Evolutionary conservation across 2,329 filamentous ascomycete species (phyloP).

Genomic region (Pseudophaeomoniella oleicola): DNA sequence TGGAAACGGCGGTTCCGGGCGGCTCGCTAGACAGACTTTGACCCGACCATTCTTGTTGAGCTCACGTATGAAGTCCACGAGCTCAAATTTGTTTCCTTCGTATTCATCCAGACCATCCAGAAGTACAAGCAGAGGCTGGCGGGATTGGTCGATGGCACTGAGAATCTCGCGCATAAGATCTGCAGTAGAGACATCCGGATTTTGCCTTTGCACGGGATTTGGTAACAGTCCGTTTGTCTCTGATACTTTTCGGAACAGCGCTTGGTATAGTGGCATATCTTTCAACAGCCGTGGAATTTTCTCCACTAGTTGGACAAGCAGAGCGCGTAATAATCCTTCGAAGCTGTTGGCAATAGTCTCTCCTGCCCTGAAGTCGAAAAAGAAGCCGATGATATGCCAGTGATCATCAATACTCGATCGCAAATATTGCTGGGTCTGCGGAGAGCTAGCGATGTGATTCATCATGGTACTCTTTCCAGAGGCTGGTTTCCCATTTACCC

Average conservation of each 20-base stretch:
- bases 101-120: slow-evolving; percentile 5
- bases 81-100: slow-evolving; percentile 1
- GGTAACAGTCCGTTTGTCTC: background rate
- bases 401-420: background rate
- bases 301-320: background rate
- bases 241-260: background rate
- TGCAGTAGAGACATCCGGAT: background rate
- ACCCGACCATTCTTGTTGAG: background rate
- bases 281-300: background rate
- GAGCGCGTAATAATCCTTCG: slow-evolving; percentile 2
- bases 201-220: background rate
- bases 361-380: slow-evolving; percentile 5
- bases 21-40: slow-evolving; percentile 4
- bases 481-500: background rate
- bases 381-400: slow-evolving; percentile 2
- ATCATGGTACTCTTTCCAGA: background rate
- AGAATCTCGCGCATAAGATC: no score
- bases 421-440: background rate
- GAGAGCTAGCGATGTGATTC: background rate
- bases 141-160: no score
- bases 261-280: background rate
- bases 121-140: no score
- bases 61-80: slow-evolving; percentile 2
- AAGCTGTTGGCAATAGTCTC: slow-evolving; percentile 3
- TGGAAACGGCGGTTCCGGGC: slow-evolving; percentile 2